Conservation (phyloP, 208 protist species). For the Trypanosoma conorhini region DNA sequence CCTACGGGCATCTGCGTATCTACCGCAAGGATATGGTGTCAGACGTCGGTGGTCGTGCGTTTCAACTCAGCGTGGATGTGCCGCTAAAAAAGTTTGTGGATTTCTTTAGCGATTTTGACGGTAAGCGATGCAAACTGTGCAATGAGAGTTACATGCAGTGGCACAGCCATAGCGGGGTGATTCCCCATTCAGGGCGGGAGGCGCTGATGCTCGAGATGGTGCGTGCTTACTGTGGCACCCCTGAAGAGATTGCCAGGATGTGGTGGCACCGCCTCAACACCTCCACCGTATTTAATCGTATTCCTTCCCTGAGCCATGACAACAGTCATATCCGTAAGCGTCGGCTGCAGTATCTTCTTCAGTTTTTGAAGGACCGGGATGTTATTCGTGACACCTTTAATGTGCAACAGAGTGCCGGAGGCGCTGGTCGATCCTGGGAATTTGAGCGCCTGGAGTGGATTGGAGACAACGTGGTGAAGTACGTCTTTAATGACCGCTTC, state of each 20-base stretch:
- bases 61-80: constrained; percentile 65
- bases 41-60: constrained; percentile 16
- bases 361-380: constrained; percentile 70
- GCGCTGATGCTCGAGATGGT: constrained; percentile 81
- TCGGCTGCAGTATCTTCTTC: constrained; percentile 76
- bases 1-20: constrained; percentile 44
- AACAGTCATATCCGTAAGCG: constrained; percentile 72
- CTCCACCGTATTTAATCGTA: constrained; percentile 50
- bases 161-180: constrained; percentile 58
- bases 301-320: constrained; percentile 67
- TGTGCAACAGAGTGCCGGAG: constrained; percentile 33
- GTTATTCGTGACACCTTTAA: constrained; percentile 78
- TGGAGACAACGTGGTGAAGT: constrained; percentile 90
- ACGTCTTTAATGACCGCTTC: constrained; percentile 77
- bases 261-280: constrained; percentile 71
- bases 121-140: constrained; percentile 83
- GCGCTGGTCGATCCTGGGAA: constrained; percentile 72
- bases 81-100: constrained; percentile 65
- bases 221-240: constrained; percentile 76
- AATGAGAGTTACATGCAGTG: constrained; percentile 84
- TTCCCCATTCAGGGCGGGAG: constrained; percentile 76
- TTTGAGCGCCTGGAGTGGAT: constrained; percentile 90
- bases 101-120: constrained; percentile 79
- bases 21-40: constrained; percentile 73
- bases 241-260: constrained; percentile 72